These are phyloP conservation scores for Cercospora citrullina DNA, from an alignment of 2,329 filamentous ascomycete species.

Conservation along the genomic window DNA sequence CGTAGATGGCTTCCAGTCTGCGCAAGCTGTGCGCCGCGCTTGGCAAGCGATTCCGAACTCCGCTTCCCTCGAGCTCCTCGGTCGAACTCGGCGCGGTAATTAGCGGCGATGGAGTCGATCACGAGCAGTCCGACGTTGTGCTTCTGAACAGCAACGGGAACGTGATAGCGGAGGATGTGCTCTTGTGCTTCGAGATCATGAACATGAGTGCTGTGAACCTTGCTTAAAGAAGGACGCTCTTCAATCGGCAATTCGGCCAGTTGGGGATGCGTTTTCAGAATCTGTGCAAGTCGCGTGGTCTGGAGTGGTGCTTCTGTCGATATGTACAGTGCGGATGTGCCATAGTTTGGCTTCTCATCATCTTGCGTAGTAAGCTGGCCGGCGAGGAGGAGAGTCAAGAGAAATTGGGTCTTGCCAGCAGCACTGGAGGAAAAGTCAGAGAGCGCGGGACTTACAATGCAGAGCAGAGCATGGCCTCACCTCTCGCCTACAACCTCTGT, in stretches of 20 bases:
- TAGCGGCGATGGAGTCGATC: conserved; percentile 89
- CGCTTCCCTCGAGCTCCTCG: conserved; percentile 37
- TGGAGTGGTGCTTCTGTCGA: conserved; percentile 86
- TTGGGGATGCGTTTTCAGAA: conserved; percentile 67
- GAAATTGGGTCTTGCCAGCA: conserved; percentile 91
- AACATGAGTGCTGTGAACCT: conserved; percentile 76
- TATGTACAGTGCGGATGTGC: conserved; percentile 81
- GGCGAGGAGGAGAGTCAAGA: conserved; percentile 79
- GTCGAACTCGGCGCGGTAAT: conserved; percentile 90
- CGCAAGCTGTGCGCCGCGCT: conserved; percentile 73
- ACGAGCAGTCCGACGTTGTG: conserved; percentile 79
- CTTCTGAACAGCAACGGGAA: conserved; percentile 77
- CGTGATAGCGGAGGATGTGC: conserved; percentile 88
- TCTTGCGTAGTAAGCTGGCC: conserved; percentile 68
- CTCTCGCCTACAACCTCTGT: conserved; percentile 92
- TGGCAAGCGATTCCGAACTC: conserved; percentile 63
- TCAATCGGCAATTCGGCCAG: conserved; percentile 50
- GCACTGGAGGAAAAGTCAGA: conserved; percentile 54
- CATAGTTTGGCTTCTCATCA: conserved; percentile 47
- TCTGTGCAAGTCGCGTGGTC: conserved; percentile 76
- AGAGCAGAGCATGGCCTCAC: conserved; percentile 42
- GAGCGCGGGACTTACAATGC: conserved; percentile 9
- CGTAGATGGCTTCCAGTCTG: conserved; percentile 74
- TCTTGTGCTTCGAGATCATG: conserved; percentile 93
- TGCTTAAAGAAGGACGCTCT: conserved; percentile 65